Percentiles rank a stretch among this genome's conserved stretches.
Evolutionary conservation across 805 yeast species (phyloP).

Genomic region (Ogataea allantospora): DNA sequence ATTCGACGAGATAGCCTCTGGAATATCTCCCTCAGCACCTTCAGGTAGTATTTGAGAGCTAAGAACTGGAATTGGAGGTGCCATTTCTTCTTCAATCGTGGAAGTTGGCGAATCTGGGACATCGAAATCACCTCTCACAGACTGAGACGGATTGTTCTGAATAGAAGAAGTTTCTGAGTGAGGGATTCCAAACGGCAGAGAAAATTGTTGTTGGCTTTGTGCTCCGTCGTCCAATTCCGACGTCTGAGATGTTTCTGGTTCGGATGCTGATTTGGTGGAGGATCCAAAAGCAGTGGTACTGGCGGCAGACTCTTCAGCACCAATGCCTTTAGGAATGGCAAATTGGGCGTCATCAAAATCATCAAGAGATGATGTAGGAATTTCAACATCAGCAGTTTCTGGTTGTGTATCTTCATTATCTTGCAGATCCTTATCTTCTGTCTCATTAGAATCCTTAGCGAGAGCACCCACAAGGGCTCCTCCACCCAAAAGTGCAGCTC

Average conservation of each 20-base stretch:
- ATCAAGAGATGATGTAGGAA: slow-evolving; percentile 34
- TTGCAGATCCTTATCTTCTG: no score
- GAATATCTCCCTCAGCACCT: slow-evolving; percentile 21
- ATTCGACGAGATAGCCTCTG: slow-evolving; percentile 17
- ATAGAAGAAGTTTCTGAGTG: slow-evolving; percentile 87
- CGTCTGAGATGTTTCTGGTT: slow-evolving; percentile 46
- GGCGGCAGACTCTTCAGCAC: slow-evolving; percentile 22
- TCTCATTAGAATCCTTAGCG: slow-evolving; percentile 11
- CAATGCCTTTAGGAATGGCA: slow-evolving; percentile 16
- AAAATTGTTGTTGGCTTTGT: slow-evolving; percentile 27
- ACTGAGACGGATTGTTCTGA: slow-evolving; percentile 86
- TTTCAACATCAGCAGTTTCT: slow-evolving; percentile 22
- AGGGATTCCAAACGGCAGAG: slow-evolving; percentile 53
- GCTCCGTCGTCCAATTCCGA: slow-evolving; percentile 40
- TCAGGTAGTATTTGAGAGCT: slow-evolving; percentile 33
- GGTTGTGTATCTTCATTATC: neutral
- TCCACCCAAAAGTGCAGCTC: slow-evolving; percentile 25
- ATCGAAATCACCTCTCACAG: slow-evolving; percentile 77
- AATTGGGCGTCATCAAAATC: slow-evolving; percentile 30
- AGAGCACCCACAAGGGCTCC: slow-evolving; percentile 22
- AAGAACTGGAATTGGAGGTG: slow-evolving; percentile 28
- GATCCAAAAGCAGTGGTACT: slow-evolving; percentile 25
- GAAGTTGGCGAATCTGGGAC: slow-evolving; percentile 38
- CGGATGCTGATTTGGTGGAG: slow-evolving; percentile 21
- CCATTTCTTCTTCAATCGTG: slow-evolving; percentile 32